Percentiles rank a stretch among this genome's conserved stretches.
phyloP scores from a whole-genome alignment of 2,329 filamentous ascomycete species.

The Immersiporthe knoxdaviesiana region DNA sequence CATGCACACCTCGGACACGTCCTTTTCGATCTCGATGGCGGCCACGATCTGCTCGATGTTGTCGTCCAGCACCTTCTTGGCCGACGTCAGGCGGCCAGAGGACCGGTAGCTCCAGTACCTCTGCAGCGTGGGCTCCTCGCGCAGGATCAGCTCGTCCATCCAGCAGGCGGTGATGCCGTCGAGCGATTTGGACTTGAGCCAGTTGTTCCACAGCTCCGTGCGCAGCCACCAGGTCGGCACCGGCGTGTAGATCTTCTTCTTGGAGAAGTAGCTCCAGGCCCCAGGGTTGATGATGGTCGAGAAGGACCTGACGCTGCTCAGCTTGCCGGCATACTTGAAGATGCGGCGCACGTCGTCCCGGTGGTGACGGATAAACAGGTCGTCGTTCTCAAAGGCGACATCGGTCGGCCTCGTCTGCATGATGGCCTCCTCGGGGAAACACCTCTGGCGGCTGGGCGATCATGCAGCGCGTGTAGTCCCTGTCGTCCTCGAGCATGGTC shows the following conservation, averaged over 20 bases:
- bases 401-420: slow-evolving; percentile 37
- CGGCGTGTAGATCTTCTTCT: slow-evolving; percentile 38
- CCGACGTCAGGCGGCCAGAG: slow-evolving; percentile 45
- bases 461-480: slow-evolving; percentile 29
- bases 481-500: slow-evolving; percentile 36
- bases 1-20: slow-evolving; percentile 43
- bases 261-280: slow-evolving; percentile 33
- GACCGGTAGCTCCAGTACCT: slow-evolving; percentile 51
- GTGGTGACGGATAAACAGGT: slow-evolving; percentile 41
- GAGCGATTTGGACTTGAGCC: slow-evolving; percentile 49
- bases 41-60: slow-evolving; percentile 42
- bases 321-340: slow-evolving; percentile 31
- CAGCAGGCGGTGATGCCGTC: slow-evolving; percentile 54
- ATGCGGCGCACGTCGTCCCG: slow-evolving; percentile 36
- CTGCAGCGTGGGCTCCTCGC: slow-evolving; percentile 48
- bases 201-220: slow-evolving; percentile 54
- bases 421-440: slow-evolving; percentile 38
- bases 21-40: slow-evolving; percentile 43
- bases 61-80: slow-evolving; percentile 47
- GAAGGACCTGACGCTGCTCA: slow-evolving; percentile 29
- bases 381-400: slow-evolving; percentile 40
- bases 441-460: slow-evolving; percentile 34
- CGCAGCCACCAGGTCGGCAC: slow-evolving; percentile 51
- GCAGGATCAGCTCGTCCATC: slow-evolving; percentile 53
- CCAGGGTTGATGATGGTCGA: slow-evolving; percentile 35